Evolutionary conservation across 805 yeast species (phyloP), one percentile per base, ranked within the genome.

Genomic region (Scheffersomyces lignosus): DNA sequence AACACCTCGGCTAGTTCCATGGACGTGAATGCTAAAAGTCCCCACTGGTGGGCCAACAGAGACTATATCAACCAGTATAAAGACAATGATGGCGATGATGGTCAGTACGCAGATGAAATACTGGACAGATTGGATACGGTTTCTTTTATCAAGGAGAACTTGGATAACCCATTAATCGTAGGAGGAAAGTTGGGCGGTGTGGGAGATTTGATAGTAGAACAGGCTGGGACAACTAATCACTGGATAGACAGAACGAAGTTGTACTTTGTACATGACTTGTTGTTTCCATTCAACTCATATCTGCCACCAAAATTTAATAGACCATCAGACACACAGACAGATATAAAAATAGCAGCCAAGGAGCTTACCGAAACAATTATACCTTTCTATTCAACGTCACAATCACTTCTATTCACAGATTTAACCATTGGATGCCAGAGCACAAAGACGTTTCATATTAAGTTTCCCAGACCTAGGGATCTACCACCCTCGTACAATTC

Each of bases 401-500:
- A 69, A 36, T 51, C 57, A 12, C 56, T 69, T 22, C 37, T 68
- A n/a, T 69, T 69, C 37, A 48, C 66, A 8, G 62, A 67, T 38
- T 38, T 62, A 3, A 27, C 33, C 2, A 40, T 66, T 6, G 37
- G 37, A 5, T 53, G 55, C 13, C 41, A 41, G 2, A 40, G 50
- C 1, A 23, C 45, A 1, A 50, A 49, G 32, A 25, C 43, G 3
- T 62, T 53, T 43, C 44, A 36, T 13, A 34, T 67, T 6, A 51
- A 43, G 28, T 48, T 64, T 37, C 60, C 58, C 1, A 45, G 44
- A 3, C 34, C 41, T n/a, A 34, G 37, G 5, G 44, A 46, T 12
- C 44, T 60, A 22, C 72, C 75, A 5, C 75, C 75, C 0, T 56
- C 66, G 10, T 69, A 69, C 47, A 69, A 69, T 43, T 46, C 66